These are phyloP conservation scores for Monilinia vaccinii-corymbosi DNA, from an alignment of 2,329 filamentous ascomycete species.

Conservation along the genomic window DNA sequence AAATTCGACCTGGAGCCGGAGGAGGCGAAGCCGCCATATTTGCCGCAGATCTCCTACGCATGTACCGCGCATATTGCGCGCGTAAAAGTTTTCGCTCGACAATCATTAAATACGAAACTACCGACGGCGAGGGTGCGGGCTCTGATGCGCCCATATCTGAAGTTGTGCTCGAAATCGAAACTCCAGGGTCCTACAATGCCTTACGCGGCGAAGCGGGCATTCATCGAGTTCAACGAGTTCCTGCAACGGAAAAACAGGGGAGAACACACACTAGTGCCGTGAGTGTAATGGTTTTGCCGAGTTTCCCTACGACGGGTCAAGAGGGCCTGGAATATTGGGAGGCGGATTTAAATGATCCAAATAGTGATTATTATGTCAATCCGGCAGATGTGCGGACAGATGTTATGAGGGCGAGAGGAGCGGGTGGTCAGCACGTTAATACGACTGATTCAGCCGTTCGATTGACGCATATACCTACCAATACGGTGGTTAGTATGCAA, in stretches of 20 bases:
- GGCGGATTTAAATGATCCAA: conserved; percentile 67
- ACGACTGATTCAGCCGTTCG: conserved; percentile 95
- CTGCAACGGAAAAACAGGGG: conserved; percentile 82
- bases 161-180: conserved; percentile 76
- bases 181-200: conserved; percentile 67
- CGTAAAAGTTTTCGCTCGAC: conserved; percentile 56
- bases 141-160: conserved; percentile 68
- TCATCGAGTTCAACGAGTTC: conserved; percentile 88
- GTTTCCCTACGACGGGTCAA: conserved; percentile 51
- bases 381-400: conserved; percentile 74
- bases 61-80: conserved; percentile 78
- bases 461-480: conserved; percentile 81
- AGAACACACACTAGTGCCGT: conserved; percentile 90
- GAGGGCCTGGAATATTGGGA: conserved; percentile 41
- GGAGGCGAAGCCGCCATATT: conserved; percentile 89
- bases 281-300: conserved; percentile 84
- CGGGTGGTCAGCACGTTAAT: conserved; percentile 96
- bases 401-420: conserved; percentile 85
- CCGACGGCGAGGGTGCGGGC: conserved; percentile 51
- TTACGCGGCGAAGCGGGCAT: conserved; percentile 88
- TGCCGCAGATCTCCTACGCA: conserved; percentile 74
- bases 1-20: conserved; percentile 85
- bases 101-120: conserved; percentile 71
- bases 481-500: conserved; percentile 82
- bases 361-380: conserved; percentile 85